Conservation (phyloP, 1,284 basidiomycete genomes). For the Rhizopogon parksii region DNA sequence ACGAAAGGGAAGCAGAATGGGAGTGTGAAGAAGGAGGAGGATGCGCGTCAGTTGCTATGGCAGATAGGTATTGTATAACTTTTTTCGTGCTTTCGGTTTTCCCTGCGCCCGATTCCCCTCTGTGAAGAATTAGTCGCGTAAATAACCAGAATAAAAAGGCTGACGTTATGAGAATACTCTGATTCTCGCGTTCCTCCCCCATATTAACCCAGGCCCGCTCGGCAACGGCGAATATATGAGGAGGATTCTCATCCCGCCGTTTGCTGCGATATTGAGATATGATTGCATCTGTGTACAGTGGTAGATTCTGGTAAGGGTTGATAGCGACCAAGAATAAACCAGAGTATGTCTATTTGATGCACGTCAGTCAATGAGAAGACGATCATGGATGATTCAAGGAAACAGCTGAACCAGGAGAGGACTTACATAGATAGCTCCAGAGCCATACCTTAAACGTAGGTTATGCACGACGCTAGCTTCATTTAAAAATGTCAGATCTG, state of each 20-base stretch:
- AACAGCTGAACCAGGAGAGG: neutral
- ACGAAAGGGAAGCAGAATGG: constrained; percentile 42
- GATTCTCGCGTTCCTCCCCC: constrained; percentile 95
- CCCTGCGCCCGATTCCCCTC: constrained; percentile 97
- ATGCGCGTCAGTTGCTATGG: constrained; percentile 84
- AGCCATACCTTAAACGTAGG: constrained; percentile 84
- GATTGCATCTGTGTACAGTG: constrained; percentile 90
- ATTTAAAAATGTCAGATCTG: constrained; percentile 95
- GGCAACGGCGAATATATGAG: constrained; percentile 96
- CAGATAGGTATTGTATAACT: constrained; percentile 98
- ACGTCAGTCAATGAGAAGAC: constrained; percentile 12
- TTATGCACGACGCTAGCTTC: constrained; percentile 99
- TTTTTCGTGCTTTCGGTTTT: constrained; percentile 99
- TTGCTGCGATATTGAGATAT: constrained; percentile 90
- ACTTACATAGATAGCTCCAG: constrained; percentile 92
- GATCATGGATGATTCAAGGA: neutral
- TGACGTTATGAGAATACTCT: constrained; percentile 96
- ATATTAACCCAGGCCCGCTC: constrained; percentile 99
- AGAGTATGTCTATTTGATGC: constrained; percentile 74
- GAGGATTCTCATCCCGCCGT: constrained; percentile 91
- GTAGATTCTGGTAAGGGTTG: constrained; percentile 92
- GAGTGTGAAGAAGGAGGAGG: constrained; percentile 55
- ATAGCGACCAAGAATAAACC: constrained; percentile 97
- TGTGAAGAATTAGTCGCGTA: constrained; percentile 25
- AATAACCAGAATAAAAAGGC: constrained; percentile 25